phyloP scores from a whole-genome alignment of 2,329 filamentous ascomycete species.

The Aspergillus carbonarius region DNA sequence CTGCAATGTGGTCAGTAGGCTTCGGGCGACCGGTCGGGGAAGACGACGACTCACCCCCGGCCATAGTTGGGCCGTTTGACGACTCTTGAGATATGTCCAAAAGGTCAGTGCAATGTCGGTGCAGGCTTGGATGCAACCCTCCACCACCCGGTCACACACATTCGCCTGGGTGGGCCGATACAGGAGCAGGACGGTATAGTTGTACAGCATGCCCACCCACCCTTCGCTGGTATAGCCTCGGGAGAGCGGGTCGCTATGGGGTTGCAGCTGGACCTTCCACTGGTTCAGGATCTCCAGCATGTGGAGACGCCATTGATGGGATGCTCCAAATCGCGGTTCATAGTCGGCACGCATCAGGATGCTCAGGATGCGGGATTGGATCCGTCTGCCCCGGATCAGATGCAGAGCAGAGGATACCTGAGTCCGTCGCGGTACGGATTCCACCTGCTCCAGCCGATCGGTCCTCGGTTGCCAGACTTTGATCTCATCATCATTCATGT shows the following conservation, averaged over 20 bases:
- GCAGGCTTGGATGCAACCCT: background rate
- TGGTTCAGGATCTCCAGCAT: slow-evolving; percentile 1
- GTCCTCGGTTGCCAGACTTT: background rate
- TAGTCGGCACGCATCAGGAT: slow-evolving; percentile 5
- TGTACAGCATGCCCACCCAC: slow-evolving; percentile 6
- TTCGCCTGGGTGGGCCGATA: background rate
- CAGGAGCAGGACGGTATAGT: background rate
- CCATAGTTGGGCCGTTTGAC: slow-evolving; percentile 3
- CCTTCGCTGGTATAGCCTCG: slow-evolving; percentile 4
- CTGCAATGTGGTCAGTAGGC: background rate
- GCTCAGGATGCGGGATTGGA: background rate
- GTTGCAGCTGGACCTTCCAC: slow-evolving; percentile 1
- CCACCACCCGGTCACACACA: background rate
- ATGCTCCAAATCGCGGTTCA: background rate
- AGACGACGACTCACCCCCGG: background rate
- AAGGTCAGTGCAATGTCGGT: background rate
- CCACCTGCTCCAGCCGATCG: background rate
- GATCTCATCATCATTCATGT: slow-evolving; percentile 4
- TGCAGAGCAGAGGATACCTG: slow-evolving; percentile 1
- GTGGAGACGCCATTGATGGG: background rate
- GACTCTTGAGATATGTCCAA: slow-evolving; percentile 1
- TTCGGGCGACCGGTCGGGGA: background rate
- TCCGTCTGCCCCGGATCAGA: background rate
- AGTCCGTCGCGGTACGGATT: background rate
- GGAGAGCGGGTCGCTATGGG: slow-evolving; percentile 1